phyloP scores from a whole-genome alignment of 306 rosid species.

The Dryas alaskensis region DNA sequence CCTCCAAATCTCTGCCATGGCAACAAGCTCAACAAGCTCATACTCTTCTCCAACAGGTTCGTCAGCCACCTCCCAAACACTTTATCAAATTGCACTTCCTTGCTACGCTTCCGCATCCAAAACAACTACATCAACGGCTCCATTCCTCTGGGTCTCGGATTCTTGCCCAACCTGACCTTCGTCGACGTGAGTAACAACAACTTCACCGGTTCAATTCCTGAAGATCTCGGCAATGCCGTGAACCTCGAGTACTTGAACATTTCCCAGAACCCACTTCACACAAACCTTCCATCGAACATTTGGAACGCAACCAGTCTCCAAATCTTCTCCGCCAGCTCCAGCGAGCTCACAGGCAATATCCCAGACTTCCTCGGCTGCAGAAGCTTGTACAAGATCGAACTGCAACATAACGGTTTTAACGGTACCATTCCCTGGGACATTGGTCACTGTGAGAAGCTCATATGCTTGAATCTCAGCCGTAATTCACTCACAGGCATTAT shows the following conservation, averaged over 20 bases:
- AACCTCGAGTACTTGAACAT: slow-evolving; percentile 59
- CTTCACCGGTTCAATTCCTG: slow-evolving; percentile 62
- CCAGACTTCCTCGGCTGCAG: slow-evolving; percentile 75
- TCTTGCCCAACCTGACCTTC: slow-evolving; percentile 54
- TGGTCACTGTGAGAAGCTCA: slow-evolving; percentile 69
- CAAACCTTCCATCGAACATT: slow-evolving; percentile 47
- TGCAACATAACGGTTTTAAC: slow-evolving; percentile 54
- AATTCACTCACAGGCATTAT: slow-evolving; percentile 80
- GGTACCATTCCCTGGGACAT: slow-evolving; percentile 83
- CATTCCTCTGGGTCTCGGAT: slow-evolving; percentile 58
- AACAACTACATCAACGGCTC: slow-evolving; percentile 67
- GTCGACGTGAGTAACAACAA: slow-evolving; percentile 75
- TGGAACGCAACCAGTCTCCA: slow-evolving; percentile 62
- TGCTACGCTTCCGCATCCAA: slow-evolving; percentile 63
- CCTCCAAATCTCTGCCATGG: slow-evolving; percentile 62
- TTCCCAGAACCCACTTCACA: slow-evolving; percentile 55
- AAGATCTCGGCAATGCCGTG: slow-evolving; percentile 56
- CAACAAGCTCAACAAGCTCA: slow-evolving; percentile 51
- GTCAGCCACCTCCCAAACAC: slow-evolving; percentile 40
- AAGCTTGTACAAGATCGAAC: slow-evolving; percentile 57
- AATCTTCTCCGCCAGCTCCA: slow-evolving; percentile 67
- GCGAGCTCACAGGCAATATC: slow-evolving; percentile 54
- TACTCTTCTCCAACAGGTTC: slow-evolving; percentile 61
- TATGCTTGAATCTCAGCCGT: slow-evolving; percentile 53
- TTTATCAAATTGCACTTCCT: slow-evolving; percentile 51